phyloP scores from a whole-genome alignment of 495 filamentous ascomycete genomes.

The Hypoxylon perforatum region DNA sequence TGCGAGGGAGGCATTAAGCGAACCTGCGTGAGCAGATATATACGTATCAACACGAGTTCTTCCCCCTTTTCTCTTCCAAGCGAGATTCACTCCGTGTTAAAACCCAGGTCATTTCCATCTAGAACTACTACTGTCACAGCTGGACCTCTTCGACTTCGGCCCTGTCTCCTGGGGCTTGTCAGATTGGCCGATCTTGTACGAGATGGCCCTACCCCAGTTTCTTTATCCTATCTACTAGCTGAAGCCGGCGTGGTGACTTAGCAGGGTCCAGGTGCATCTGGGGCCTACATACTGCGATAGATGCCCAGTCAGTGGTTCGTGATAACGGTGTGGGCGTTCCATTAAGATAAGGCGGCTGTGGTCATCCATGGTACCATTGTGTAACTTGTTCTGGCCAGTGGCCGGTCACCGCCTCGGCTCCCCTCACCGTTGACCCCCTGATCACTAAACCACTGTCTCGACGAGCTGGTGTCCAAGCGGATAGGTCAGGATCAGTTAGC shows the following conservation, averaged over 20 bases:
- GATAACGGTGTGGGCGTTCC: conserved; percentile 1
- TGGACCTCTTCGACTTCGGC: neutral
- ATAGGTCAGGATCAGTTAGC: conserved; percentile 15
- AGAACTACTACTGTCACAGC: neutral
- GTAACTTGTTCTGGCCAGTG: neutral
- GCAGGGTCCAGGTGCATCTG: neutral
- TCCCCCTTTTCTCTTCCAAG: neutral
- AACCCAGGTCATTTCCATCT: neutral
- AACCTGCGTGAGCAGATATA: neutral
- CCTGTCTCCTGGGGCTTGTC: neutral
- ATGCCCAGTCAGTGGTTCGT: conserved; percentile 16
- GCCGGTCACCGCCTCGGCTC: conserved; percentile 1
- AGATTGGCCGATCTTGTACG: conserved; percentile 24
- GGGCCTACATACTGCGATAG: conserved; percentile 2
- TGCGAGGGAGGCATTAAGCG: neutral
- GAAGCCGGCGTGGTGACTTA: neutral
- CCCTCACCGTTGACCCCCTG: conserved; percentile 3
- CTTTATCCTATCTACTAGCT: neutral
- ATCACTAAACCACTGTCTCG: conserved; percentile 1
- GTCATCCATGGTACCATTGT: neutral
- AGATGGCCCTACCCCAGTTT: conserved; percentile 15
- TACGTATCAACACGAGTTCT: neutral
- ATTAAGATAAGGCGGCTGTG: neutral
- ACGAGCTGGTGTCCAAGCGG: conserved; percentile 15
- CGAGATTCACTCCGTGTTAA: neutral